These are phyloP conservation scores for Angomonas desouzai DNA, from an alignment of 208 protist genomes.

Conservation along the genomic window DNA sequence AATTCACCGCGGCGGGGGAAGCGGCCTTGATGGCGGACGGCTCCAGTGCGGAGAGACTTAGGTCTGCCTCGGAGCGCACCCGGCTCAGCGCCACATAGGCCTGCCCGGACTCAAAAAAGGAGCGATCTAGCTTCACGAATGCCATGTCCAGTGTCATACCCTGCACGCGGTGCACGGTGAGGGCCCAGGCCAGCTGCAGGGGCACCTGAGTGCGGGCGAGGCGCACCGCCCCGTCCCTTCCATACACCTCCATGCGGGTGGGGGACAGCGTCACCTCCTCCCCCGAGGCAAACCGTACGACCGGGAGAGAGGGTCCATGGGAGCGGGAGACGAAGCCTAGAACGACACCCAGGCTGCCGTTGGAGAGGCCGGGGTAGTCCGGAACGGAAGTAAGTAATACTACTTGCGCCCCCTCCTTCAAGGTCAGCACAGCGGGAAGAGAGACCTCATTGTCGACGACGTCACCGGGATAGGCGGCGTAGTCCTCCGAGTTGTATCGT, in stretches of 20 bases:
- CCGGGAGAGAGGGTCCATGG: conserved; percentile 34
- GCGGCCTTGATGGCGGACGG: conserved; percentile 15
- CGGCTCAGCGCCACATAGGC: conserved; percentile 77
- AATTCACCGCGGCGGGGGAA: conserved; percentile 15
- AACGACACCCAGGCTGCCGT: conserved; percentile 30
- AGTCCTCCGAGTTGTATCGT: conserved; percentile 74
- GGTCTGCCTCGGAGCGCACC: conserved; percentile 32
- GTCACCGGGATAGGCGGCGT: conserved; percentile 45
- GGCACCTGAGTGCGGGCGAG: conserved; percentile 75
- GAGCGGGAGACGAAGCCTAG: conserved; percentile 21
- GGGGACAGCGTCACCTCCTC: conserved; percentile 49
- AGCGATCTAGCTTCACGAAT: conserved; percentile 48
- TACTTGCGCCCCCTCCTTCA: conserved; percentile 71
- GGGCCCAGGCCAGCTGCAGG: conserved; percentile 90
- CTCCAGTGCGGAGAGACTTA: conserved; percentile 30
- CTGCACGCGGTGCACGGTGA: conserved; percentile 95
- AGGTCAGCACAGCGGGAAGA: conserved; percentile 38
- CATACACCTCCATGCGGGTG: conserved; percentile 33
- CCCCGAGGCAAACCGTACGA: conserved; percentile 45
- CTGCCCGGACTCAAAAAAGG: conserved; percentile 63
- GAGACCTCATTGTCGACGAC: conserved; percentile 59
- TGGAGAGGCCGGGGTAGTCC: conserved; percentile 30
- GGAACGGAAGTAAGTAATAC: conserved; percentile 54
- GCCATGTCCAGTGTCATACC: conserved; percentile 83
- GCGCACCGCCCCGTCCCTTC: conserved; percentile 24